Conservation (phyloP, 148 eudicot genomes). For the Rhododendron griersonianum region DNA sequence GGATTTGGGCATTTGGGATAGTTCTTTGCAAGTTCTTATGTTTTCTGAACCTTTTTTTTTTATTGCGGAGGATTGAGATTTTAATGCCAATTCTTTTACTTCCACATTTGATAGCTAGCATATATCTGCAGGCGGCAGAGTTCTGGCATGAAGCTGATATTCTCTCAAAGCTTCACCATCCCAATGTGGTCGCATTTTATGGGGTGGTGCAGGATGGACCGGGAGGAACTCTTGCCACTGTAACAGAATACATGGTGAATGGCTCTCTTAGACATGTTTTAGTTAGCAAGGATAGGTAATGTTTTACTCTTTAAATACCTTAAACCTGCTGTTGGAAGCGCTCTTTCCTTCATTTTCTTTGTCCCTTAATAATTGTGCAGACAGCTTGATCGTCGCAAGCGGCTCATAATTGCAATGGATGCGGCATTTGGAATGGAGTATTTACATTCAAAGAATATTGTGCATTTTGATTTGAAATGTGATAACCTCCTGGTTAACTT, state of each 20-base stretch:
- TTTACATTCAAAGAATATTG: constrained; percentile 75
- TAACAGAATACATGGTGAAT: constrained; percentile 79
- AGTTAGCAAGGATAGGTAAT: constrained; percentile 70
- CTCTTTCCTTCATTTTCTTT: background rate
- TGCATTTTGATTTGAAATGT: constrained; percentile 88
- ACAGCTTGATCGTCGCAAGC: constrained; percentile 69
- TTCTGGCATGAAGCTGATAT: constrained; percentile 91
- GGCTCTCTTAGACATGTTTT: constrained; percentile 81
- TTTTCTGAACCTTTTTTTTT: background rate
- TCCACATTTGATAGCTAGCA: background rate
- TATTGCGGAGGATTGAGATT: background rate
- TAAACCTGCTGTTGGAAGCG: background rate
- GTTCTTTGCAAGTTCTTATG: background rate
- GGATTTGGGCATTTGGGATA: background rate
- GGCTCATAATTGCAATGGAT: constrained; percentile 83
- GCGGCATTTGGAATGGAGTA: constrained; percentile 97
- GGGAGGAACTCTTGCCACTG: constrained; percentile 71
- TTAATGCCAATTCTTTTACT: background rate
- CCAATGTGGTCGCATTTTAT: constrained; percentile 86
- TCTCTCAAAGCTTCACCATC: constrained; percentile 80
- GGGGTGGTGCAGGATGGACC: constrained; percentile 94
- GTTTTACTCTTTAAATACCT: background rate
- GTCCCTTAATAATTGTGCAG: constrained; percentile 21
- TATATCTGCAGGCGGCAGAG: constrained; percentile 43
- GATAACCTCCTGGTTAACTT: constrained; percentile 83